Conservation (phyloP, 106 monocot species). For the Dendrobium chrysotoxum region DNA sequence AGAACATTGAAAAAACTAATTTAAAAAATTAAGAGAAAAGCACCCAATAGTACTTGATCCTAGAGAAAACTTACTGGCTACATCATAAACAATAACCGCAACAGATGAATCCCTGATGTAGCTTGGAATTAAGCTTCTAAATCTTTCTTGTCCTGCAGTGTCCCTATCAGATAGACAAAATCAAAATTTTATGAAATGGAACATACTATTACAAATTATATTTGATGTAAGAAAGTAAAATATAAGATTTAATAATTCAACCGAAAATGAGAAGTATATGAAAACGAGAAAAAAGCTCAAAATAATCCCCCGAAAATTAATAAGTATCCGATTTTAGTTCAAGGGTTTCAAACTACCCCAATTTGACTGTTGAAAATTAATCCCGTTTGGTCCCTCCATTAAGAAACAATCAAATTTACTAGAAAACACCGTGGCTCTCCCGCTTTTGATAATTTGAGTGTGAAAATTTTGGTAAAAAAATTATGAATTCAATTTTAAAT, state of each 20-base stretch:
- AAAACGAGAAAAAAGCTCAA: neutral
- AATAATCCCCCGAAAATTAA: too few species aligned
- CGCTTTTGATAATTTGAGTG: too few species aligned
- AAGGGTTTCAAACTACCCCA: too few species aligned
- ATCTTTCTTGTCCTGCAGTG: conserved; percentile 25
- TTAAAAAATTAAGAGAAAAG: neutral
- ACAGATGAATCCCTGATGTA: conserved; percentile 30
- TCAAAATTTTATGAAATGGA: neutral
- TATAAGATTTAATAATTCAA: neutral
- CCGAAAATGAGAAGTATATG: neutral
- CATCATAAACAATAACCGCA: conserved; percentile 28
- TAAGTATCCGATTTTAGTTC: too few species aligned
- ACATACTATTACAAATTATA: neutral
- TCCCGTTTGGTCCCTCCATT: too few species aligned
- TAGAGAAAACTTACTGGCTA: conserved; percentile 16
- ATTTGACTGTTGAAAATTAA: too few species aligned
- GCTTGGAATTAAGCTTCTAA: conserved; percentile 26
- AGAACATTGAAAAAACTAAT: neutral
- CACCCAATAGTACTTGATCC: neutral
- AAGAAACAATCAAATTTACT: too few species aligned
- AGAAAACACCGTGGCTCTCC: too few species aligned
- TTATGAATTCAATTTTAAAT: too few species aligned
- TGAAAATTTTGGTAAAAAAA: too few species aligned
- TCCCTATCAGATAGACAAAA: conserved; percentile 8
- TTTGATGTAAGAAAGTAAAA: neutral